Conservation (phyloP, 768 basidiomycete genomes). For the Zangia roseola region DNA sequence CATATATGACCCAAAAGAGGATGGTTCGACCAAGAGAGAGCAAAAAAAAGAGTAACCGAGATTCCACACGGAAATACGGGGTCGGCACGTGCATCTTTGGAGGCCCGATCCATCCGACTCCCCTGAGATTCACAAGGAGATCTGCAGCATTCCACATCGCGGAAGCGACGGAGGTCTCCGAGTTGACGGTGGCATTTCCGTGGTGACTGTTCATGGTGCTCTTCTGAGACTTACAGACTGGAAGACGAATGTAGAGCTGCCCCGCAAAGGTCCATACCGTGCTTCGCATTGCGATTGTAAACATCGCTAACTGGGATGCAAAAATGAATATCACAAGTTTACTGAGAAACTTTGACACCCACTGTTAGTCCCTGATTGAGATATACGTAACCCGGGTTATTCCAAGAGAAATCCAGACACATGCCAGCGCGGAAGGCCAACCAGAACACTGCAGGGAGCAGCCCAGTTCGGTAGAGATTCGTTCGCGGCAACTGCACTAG, state of each 20-base stretch:
- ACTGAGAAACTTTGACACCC: not conserved
- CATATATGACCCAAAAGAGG: conserved; percentile 4
- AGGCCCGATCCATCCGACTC: conserved; percentile 28
- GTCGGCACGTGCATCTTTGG: conserved; percentile 12
- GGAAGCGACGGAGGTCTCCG: not conserved
- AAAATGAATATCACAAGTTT: not conserved
- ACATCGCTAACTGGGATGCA: conserved; percentile 22
- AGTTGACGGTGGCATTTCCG: not conserved
- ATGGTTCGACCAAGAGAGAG: conserved; percentile 13
- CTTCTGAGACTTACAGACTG: conserved; percentile 3
- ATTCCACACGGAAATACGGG: conserved; percentile 16
- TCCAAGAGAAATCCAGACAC: conserved; percentile 25
- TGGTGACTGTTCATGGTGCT: not conserved
- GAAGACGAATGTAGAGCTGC: conserved; percentile 12
- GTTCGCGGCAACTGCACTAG: conserved; percentile 51
- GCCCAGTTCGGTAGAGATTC: conserved; percentile 39
- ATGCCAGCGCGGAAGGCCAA: conserved; percentile 38
- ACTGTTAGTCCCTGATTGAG: conserved; percentile 26
- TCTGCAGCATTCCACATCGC: conserved; percentile 31
- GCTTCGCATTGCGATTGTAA: conserved; percentile 23
- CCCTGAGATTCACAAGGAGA: conserved; percentile 23
- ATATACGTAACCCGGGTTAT: conserved; percentile 7
- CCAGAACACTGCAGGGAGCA: conserved; percentile 51
- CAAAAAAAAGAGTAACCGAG: conserved; percentile 16
- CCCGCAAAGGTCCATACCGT: conserved; percentile 19